Evolutionary conservation across 345 rosid species (phyloP).

Genomic region (Chamaenerion angustifolium): DNA sequence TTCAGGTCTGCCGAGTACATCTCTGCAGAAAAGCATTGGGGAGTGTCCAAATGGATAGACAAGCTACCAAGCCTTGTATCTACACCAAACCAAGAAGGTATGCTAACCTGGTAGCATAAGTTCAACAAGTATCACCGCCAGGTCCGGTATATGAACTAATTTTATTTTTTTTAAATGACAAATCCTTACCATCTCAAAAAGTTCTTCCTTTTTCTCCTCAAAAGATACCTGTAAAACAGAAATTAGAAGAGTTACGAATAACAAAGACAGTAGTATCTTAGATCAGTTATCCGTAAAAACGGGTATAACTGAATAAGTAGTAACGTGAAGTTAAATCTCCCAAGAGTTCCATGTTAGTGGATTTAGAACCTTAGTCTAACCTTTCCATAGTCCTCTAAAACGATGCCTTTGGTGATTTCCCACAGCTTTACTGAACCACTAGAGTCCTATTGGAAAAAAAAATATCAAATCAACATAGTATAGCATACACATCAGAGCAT

Average conservation of each 20-base stretch:
- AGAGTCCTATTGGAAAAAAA: slow-evolving; percentile 46
- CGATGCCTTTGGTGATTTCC: slow-evolving; percentile 85
- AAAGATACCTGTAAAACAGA: slow-evolving; percentile 48
- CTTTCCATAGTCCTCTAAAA: slow-evolving; percentile 87
- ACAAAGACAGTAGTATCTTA: too few species aligned
- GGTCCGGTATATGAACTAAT: not conserved
- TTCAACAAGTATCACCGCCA: slow-evolving; percentile 11
- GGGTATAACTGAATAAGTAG: not conserved
- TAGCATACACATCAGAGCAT: not conserved
- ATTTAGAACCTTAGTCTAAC: slow-evolving; percentile 15
- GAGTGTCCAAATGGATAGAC: slow-evolving; percentile 90
- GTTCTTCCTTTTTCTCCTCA: slow-evolving; percentile 84
- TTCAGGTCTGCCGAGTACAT: slow-evolving; percentile 95
- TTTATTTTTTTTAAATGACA: slow-evolving; percentile 1
- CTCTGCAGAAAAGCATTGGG: slow-evolving; percentile 98
- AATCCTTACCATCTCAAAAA: slow-evolving; percentile 77
- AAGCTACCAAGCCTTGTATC: slow-evolving; percentile 93
- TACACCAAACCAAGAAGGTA: slow-evolving; percentile 95
- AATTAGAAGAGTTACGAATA: not conserved
- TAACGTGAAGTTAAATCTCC: slow-evolving; percentile 2
- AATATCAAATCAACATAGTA: slow-evolving; percentile 8
- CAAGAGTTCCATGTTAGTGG: not conserved
- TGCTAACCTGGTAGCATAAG: slow-evolving; percentile 54
- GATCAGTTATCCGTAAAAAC: not conserved
- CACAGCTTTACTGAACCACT: slow-evolving; percentile 90